Percentiles rank a stretch among this genome's conserved stretches.
These are phyloP conservation scores for Solanum rostratum DNA, from an alignment of 257 asterid species.

Conservation along the genomic window DNA sequence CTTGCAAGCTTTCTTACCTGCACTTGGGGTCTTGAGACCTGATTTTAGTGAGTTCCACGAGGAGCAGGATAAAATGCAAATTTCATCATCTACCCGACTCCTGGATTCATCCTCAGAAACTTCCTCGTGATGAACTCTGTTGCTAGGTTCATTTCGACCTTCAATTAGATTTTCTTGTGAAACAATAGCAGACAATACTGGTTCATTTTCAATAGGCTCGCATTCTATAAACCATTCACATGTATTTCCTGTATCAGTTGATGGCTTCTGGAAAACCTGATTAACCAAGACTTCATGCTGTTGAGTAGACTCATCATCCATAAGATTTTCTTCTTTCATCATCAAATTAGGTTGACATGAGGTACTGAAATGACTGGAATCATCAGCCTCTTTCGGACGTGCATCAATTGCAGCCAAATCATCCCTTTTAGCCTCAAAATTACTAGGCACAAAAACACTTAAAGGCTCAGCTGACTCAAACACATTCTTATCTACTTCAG, in stretches of 20 bases:
- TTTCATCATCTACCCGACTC: background rate
- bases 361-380: background rate
- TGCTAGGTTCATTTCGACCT: background rate
- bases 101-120: background rate
- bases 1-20: background rate
- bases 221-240: background rate
- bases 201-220: background rate
- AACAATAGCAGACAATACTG: background rate
- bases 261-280: background rate
- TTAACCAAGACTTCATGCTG: background rate
- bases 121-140: background rate
- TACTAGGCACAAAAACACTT: conserved; percentile 5
- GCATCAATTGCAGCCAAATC: background rate
- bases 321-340: background rate
- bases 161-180: background rate
- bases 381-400: background rate
- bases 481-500: background rate
- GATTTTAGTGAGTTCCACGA: background rate
- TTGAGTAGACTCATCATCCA: background rate
- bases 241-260: background rate
- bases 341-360: background rate
- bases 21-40: background rate
- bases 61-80: background rate
- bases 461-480: conserved; percentile 11
- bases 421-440: background rate